phyloP scores from a whole-genome alignment of 139 green algal species.

The Picochlorum sp. region DNA sequence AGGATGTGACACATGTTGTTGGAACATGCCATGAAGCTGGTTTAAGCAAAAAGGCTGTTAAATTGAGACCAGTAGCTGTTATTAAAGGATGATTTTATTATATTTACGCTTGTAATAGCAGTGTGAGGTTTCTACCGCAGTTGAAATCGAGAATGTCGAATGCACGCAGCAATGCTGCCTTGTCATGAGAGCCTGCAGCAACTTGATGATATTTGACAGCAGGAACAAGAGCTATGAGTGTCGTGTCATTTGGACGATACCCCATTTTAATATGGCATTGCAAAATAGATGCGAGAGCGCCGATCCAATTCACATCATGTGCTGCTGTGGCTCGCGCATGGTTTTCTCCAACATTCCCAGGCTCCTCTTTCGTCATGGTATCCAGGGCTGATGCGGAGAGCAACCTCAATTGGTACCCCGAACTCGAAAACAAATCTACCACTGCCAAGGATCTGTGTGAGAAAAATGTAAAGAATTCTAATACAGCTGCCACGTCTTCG shows the following conservation, averaged over 20 bases:
- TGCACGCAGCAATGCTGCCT: too few species aligned
- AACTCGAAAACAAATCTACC: slow-evolving; percentile 33
- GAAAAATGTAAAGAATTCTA: slow-evolving; percentile 30
- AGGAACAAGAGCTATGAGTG: background rate
- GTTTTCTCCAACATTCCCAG: background rate
- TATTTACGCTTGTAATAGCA: background rate
- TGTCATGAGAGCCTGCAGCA: too few species aligned
- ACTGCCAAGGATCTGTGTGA: slow-evolving; percentile 29
- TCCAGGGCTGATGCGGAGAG: background rate
- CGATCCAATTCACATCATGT: background rate
- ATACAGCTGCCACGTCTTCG: slow-evolving; percentile 18
- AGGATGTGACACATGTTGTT: slow-evolving; percentile 79
- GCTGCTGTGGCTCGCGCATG: background rate
- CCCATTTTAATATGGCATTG: background rate
- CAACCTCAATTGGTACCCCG: slow-evolving; percentile 25
- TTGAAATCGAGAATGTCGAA: too few species aligned
- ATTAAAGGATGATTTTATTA: slow-evolving; percentile 71
- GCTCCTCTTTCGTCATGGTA: background rate
- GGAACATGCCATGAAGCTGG: slow-evolving; percentile 79
- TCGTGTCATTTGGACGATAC: background rate
- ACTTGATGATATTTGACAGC: background rate
- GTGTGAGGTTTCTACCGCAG: background rate
- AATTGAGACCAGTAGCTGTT: slow-evolving; percentile 74
- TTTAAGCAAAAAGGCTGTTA: slow-evolving; percentile 72
- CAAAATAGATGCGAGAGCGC: background rate